Evolutionary conservation across 2,329 filamentous ascomycete genomes (phyloP).

Genomic region (Colletotrichum sp.): DNA sequence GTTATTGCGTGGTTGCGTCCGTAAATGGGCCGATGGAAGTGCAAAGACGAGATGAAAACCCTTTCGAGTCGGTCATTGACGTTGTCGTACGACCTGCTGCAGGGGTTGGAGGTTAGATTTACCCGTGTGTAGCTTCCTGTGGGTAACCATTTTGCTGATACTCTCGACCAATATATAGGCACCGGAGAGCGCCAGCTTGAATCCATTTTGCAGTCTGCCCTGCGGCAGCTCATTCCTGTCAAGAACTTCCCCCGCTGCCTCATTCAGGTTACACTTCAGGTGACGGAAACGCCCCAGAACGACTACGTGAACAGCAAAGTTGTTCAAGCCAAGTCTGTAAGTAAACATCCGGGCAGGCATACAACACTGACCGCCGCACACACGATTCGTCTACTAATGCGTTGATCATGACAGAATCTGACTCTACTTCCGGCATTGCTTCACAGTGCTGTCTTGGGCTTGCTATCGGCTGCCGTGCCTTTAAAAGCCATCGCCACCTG

Average conservation of each 20-base stretch:
- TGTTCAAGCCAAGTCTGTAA: conserved; percentile 64
- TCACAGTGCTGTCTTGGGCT: conserved; percentile 77
- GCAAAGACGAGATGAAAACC: conserved; percentile 84
- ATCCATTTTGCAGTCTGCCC: conserved; percentile 72
- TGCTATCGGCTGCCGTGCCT: conserved; percentile 84
- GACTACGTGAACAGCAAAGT: conserved; percentile 67
- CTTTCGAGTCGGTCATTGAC: conserved; percentile 89
- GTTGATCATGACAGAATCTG: conserved; percentile 64
- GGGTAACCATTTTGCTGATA: conserved; percentile 7
- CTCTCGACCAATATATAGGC: conserved; percentile 47
- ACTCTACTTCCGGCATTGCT: conserved; percentile 81
- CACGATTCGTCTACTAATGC: conserved; percentile 1
- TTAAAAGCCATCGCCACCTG: conserved; percentile 75
- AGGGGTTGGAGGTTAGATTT: conserved; percentile 76
- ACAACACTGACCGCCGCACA: not conserved
- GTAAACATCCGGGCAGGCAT: conserved; percentile 25
- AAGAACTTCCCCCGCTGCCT: conserved; percentile 78
- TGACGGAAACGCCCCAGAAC: conserved; percentile 72
- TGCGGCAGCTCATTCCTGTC: conserved; percentile 77
- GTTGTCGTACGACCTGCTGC: conserved; percentile 87
- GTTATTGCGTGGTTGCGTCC: conserved; percentile 82
- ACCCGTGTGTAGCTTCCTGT: not conserved
- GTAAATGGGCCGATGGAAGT: conserved; percentile 96
- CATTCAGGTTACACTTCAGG: conserved; percentile 83
- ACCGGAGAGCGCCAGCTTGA: conserved; percentile 85